phyloP scores from a whole-genome alignment of 179 eudicot species.

The Silene coronaria region DNA sequence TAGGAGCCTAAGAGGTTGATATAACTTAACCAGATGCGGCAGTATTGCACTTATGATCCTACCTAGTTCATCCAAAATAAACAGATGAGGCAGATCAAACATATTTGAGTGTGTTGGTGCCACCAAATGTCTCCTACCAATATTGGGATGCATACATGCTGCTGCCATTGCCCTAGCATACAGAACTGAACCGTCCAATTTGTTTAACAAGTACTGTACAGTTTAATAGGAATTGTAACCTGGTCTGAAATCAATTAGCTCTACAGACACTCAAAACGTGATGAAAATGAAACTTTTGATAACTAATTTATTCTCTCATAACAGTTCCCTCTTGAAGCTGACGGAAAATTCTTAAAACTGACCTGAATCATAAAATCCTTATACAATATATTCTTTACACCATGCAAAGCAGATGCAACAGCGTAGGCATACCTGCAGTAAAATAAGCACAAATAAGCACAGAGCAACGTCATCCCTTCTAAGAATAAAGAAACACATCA shows the following conservation, averaged over 20 bases:
- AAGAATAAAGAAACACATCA: slow-evolving; percentile 5
- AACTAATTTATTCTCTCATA: background rate
- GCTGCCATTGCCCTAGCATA: background rate
- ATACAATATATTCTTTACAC: slow-evolving; percentile 76
- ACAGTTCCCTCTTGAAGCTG: background rate
- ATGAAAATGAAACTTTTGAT: too few relatives aligned
- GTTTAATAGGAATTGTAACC: too few relatives aligned
- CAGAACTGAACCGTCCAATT: background rate
- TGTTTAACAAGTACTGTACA: background rate
- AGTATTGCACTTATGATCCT: too few relatives aligned
- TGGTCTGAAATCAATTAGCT: too few relatives aligned
- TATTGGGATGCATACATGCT: background rate
- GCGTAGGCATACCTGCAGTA: slow-evolving; percentile 86
- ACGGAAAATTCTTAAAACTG: slow-evolving; percentile 3
- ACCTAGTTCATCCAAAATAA: too few relatives aligned
- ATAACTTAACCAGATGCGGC: too few relatives aligned
- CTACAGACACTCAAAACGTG: background rate
- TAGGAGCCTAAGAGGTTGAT: too few relatives aligned
- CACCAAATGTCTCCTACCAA: background rate
- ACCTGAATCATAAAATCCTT: slow-evolving; percentile 99
- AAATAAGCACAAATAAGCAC: background rate
- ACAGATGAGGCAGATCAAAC: too few relatives aligned
- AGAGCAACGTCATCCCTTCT: slow-evolving; percentile 5
- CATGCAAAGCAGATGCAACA: slow-evolving; percentile 87
- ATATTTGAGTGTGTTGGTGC: too few relatives aligned